Evolutionary conservation across 495 filamentous ascomycete species (phyloP).

Genomic region (Penicillium desertorum): DNA sequence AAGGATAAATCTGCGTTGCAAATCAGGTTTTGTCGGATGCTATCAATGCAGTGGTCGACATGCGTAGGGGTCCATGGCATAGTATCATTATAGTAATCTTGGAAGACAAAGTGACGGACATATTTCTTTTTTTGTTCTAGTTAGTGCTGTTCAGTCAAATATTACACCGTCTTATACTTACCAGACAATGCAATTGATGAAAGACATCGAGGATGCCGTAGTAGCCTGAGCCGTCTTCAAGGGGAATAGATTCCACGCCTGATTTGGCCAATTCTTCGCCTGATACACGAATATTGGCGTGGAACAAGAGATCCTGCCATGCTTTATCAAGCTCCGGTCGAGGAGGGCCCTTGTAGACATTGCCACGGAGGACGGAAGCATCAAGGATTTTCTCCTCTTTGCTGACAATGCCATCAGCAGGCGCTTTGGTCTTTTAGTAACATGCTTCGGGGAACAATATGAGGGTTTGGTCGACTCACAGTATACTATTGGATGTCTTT

Average conservation of each 20-base stretch:
- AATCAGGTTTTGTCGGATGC: slow-evolving; percentile 32
- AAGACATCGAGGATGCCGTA: not conserved
- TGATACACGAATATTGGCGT: not conserved
- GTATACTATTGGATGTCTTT: too few relatives aligned
- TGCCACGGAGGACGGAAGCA: too few relatives aligned
- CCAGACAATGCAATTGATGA: not conserved
- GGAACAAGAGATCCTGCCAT: not conserved
- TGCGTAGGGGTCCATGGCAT: not conserved
- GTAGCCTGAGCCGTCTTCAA: not conserved
- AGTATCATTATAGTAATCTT: not conserved
- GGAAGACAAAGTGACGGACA: not conserved
- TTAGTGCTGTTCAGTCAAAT: not conserved
- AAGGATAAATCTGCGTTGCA: slow-evolving; percentile 32
- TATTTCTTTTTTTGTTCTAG: not conserved
- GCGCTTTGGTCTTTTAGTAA: too few relatives aligned
- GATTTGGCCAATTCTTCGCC: not conserved
- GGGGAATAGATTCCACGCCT: not conserved
- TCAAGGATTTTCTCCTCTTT: too few relatives aligned
- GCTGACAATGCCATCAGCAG: too few relatives aligned
- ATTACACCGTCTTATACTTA: not conserved
- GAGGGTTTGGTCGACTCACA: too few relatives aligned
- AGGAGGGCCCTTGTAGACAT: not conserved
- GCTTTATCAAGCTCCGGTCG: not conserved
- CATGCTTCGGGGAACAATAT: too few relatives aligned
- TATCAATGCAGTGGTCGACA: slow-evolving; percentile 34